These are phyloP conservation scores for Melanogaster broomeanus DNA, from an alignment of 768 basidiomycete species.

Conservation along the genomic window DNA sequence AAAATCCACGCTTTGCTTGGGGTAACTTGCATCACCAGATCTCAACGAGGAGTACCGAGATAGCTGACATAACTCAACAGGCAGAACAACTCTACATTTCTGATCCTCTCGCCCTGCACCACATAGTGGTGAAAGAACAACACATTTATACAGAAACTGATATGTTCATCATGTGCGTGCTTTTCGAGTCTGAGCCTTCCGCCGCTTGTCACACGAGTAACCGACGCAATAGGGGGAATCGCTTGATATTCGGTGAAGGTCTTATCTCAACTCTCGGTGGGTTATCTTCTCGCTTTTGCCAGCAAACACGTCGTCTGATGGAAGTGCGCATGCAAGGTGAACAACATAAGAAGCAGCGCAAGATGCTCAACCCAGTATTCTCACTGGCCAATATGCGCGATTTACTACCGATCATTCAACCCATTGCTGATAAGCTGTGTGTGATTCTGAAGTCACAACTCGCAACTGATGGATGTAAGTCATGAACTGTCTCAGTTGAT, in stretches of 20 bases:
- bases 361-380: slow-evolving; percentile 36
- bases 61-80: slow-evolving; percentile 7
- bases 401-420: slow-evolving; percentile 32
- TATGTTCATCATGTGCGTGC: slow-evolving; percentile 33
- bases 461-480: slow-evolving; percentile 23
- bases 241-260: slow-evolving; percentile 38
- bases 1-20: slow-evolving; percentile 38
- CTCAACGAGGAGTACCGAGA: neutral
- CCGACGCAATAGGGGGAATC: slow-evolving; percentile 19
- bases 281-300: neutral
- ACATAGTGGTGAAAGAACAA: slow-evolving; percentile 39
- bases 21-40: slow-evolving; percentile 15
- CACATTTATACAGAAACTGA: slow-evolving; percentile 39
- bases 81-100: slow-evolving; percentile 35
- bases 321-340: slow-evolving; percentile 18
- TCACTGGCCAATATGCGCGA: slow-evolving; percentile 32
- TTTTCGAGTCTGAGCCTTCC: neutral
- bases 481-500: neutral
- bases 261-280: slow-evolving; percentile 39
- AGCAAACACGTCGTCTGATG: too few species aligned
- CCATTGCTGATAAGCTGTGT: slow-evolving; percentile 32
- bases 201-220: neutral
- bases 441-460: slow-evolving; percentile 20
- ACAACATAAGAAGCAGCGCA: slow-evolving; percentile 33
- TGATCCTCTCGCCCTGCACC: slow-evolving; percentile 39